phyloP scores from a whole-genome alignment of 1,284 basidiomycete genomes.

The Psilocybe mexicana region DNA sequence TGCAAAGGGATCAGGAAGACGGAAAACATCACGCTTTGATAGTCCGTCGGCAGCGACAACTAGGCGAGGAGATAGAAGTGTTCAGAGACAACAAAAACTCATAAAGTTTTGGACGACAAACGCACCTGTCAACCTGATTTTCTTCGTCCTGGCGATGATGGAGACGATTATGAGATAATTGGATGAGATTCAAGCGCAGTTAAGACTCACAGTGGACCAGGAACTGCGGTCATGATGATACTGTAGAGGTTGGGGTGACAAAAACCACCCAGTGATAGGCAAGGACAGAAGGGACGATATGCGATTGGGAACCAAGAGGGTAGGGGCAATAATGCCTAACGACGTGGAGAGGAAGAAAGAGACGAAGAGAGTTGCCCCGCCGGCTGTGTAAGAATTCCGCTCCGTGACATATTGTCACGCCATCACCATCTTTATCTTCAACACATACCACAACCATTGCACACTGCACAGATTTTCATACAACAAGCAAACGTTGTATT shows the following conservation, averaged over 20 bases:
- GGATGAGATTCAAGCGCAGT: neutral
- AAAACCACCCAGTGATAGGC: neutral
- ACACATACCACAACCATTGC: neutral
- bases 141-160: conserved; percentile 45
- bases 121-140: conserved; percentile 62
- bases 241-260: neutral
- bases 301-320: neutral
- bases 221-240: conserved; percentile 25
- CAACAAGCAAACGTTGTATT: neutral
- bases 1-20: conserved; percentile 92
- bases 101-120: neutral
- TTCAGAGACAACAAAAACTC: neutral
- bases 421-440: neutral
- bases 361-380: neutral
- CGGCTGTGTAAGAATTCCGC: conserved; percentile 20
- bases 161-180: conserved; percentile 7
- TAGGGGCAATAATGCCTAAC: conserved; percentile 11
- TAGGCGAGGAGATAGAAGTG: conserved; percentile 30
- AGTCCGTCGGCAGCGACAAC: conserved; percentile 90
- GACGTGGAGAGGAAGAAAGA: conserved; percentile 13
- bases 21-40: conserved; percentile 88
- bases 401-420: conserved; percentile 8
- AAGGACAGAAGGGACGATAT: neutral
- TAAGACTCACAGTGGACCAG: conserved; percentile 25
- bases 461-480: neutral